A percentile compares a stretch with the other conserved stretches of the same genome.
Evolutionary conservation across 2,329 filamentous ascomycete genomes (phyloP).

Genomic region (Bipolaris sorokiniana): DNA sequence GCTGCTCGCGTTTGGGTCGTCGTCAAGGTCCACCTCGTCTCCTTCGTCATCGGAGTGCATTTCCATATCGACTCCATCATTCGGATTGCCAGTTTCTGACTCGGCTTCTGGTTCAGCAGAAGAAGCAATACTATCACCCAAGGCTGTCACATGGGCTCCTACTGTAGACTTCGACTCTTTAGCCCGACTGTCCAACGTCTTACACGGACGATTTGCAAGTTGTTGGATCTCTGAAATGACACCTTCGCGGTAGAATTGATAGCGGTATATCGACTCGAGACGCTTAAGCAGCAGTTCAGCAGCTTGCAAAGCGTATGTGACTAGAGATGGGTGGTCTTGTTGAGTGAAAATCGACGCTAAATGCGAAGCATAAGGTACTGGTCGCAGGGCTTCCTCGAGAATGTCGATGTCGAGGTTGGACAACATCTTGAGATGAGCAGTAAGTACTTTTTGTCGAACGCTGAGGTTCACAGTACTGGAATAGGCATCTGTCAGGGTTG

Average conservation of each 20-base stretch:
- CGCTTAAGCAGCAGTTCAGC: slow-evolving; percentile 86
- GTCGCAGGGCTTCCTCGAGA: slow-evolving; percentile 80
- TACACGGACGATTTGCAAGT: slow-evolving; percentile 64
- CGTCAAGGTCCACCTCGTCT: slow-evolving; percentile 61
- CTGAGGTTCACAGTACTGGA: slow-evolving; percentile 96
- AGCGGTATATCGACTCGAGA: slow-evolving; percentile 85
- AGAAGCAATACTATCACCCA: slow-evolving; percentile 31
- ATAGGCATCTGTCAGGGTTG: slow-evolving; percentile 93
- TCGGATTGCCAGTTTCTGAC: slow-evolving; percentile 59
- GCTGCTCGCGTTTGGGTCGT: slow-evolving; percentile 64
- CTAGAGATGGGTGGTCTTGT: slow-evolving; percentile 86
- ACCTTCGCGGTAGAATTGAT: slow-evolving; percentile 96
- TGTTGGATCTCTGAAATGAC: slow-evolving; percentile 91
- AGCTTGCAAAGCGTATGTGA: slow-evolving; percentile 85
- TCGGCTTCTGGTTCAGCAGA: slow-evolving; percentile 45
- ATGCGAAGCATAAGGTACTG: slow-evolving; percentile 94
- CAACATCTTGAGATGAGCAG: slow-evolving; percentile 96
- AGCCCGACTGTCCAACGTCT: slow-evolving; percentile 35
- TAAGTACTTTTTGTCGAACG: slow-evolving; percentile 92
- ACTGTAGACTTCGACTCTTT: slow-evolving; percentile 36
- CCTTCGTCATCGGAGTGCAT: slow-evolving; percentile 59
- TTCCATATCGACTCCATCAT: slow-evolving; percentile 60
- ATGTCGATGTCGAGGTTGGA: slow-evolving; percentile 89
- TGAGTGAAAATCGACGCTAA: slow-evolving; percentile 94
- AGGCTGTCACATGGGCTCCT: slow-evolving; percentile 34